Conservation (phyloP, 345 rosid genomes). For the Bruguiera gymnorhiza region DNA sequence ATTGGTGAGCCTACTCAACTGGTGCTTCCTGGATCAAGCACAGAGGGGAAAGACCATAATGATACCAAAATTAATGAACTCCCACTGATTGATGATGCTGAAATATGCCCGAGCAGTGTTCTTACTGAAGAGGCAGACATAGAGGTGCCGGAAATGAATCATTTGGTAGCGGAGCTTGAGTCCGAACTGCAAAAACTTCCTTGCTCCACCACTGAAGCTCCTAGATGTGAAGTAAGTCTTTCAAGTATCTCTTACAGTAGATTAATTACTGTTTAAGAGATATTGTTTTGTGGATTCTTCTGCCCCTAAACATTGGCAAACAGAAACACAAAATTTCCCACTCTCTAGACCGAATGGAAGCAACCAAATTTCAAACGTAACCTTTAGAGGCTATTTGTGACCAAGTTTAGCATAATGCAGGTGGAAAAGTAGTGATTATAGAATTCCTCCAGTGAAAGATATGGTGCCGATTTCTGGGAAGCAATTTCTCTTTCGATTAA, state of each 20-base stretch:
- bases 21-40: constrained; percentile 22
- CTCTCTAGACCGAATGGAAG: no score
- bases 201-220: constrained; percentile 24
- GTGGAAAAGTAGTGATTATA: no score
- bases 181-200: constrained; percentile 76
- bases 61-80: constrained; percentile 25
- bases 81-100: constrained; percentile 44
- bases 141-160: constrained; percentile 58
- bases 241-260: constrained; percentile 7
- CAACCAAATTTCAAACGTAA: no score
- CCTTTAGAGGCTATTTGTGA: no score
- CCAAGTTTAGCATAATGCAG: no score
- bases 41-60: constrained; percentile 23
- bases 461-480: no score
- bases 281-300: neutral
- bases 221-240: constrained; percentile 20
- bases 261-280: neutral
- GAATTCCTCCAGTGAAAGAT: no score
- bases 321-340: neutral
- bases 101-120: constrained; percentile 62
- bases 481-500: no score
- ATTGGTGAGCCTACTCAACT: constrained; percentile 15
- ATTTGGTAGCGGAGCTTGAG: constrained; percentile 80
- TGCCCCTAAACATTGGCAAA: neutral
- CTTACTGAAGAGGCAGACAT: constrained; percentile 75